Conservation (phyloP, 2,329 filamentous ascomycete genomes). For the Pleoardoris graminearum region DNA sequence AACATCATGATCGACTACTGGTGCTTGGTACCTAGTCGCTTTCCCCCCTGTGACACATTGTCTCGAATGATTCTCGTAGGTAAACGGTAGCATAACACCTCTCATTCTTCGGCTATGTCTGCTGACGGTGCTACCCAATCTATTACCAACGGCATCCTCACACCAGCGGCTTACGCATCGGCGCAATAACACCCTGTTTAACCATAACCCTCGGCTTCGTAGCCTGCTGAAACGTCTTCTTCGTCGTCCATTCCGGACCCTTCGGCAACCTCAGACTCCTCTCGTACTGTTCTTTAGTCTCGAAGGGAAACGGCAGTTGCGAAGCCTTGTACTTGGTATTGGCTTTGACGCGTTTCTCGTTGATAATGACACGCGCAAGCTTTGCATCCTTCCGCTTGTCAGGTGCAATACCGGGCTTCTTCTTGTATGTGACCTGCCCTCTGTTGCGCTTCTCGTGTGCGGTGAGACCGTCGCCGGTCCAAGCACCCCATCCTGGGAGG, state of each 20-base stretch:
- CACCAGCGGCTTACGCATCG: slow-evolving; percentile 76
- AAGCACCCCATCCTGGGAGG: slow-evolving; percentile 92
- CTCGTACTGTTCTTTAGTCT: slow-evolving; percentile 87
- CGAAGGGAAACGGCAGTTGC: slow-evolving; percentile 85
- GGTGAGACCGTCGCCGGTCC: slow-evolving; percentile 83
- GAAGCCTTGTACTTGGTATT: slow-evolving; percentile 86
- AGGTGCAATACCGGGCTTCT: slow-evolving; percentile 71
- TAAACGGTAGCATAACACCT: background rate
- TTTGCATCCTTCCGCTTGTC: slow-evolving; percentile 80
- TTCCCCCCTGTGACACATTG: too few relatives aligned
- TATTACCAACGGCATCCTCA: too few relatives aligned
- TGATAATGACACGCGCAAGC: slow-evolving; percentile 84
- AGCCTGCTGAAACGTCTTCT: slow-evolving; percentile 85
- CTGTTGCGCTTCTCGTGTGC: slow-evolving; percentile 63
- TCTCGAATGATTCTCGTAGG: too few relatives aligned
- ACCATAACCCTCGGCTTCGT: slow-evolving; percentile 88
- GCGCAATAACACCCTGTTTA: slow-evolving; percentile 90
- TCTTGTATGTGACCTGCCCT: slow-evolving; percentile 59
- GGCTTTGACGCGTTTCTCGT: slow-evolving; percentile 88
- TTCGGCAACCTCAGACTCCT: slow-evolving; percentile 81
- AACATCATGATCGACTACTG: too few relatives aligned
- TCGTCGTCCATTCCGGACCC: slow-evolving; percentile 95
- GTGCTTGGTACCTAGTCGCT: too few relatives aligned
- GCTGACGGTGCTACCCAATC: too few relatives aligned
- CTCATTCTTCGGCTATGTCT: background rate